Evolutionary conservation across 768 basidiomycete species (phyloP), one percentile per base, ranked within the genome.

Genomic region (Crepidotus variabilis): DNA sequence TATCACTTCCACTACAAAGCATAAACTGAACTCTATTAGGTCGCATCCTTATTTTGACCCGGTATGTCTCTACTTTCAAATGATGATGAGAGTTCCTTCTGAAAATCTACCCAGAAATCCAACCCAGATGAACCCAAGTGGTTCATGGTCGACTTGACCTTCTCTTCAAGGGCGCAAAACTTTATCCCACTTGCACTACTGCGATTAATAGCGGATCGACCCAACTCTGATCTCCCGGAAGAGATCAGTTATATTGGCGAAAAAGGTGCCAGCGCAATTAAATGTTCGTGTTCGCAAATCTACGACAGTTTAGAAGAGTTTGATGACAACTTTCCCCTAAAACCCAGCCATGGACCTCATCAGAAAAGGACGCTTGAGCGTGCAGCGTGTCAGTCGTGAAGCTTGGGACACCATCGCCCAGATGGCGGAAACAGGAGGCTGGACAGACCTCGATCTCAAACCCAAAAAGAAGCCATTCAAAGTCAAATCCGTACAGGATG

Each of bases 61-160:
- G 24, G 90, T 90, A 65, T 60, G 82, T 66, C 34, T 47, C 23
- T 2, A 28, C 33, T 54, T 32, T 32, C 28, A 34, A 23, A 21
- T 23, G 28, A n/a, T 50, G 28, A 50, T 33, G 18, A 14, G 49
- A 22, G 47, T n/a, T 21, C 23, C 8, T 34, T 34, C 32, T 32
- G 18, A 23, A 57, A 52, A 18, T 22, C 21, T 56, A 16, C 10
- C 18, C 63, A 92, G 91, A 95, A 95, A 83, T 82, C 92, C 1
- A 78, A 92, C 55, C 63, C 84, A 63, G 77, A 78, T 2, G 76
- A 84, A 10, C 94, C 94, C 1, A 90, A 81, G 66, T 98, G 94
- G 94, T 94, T 79, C 75, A 98, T 98, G 94, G 90, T 94, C 34
- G 86, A 93, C 62, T 72, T 87, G 51, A 81, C 79, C 32, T 94